Evolutionary conservation across 1,139 yeast species (phyloP), one percentile per base, ranked within the genome.

Genomic region (Lodderomyces oxycetoniae): DNA sequence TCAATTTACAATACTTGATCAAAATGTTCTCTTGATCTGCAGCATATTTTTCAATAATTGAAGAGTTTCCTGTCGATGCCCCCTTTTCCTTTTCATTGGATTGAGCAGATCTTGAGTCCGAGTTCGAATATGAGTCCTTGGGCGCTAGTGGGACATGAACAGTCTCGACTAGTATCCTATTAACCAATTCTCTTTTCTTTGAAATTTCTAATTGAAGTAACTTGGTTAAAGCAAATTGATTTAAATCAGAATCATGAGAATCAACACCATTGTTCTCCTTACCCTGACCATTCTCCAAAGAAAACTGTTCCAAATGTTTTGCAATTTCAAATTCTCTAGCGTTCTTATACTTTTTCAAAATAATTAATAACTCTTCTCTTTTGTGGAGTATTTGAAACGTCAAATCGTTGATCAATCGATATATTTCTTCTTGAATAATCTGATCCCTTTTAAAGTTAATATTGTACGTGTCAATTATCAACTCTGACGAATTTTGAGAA

Each of bases 381-480:
- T 57, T 53, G 33, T 59, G 63, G 29, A 67, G 47, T 12, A 49
- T 48, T 44, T 63, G 73, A 39, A 55, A 68, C 10, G 63, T 53
- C 37, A 67, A 52, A 44, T 68, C 74, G 39, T 67, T 67, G 20
- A 59, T 46, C 28, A 68, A 50, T 21, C 73, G 47, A 36, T 55
- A 52, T 16, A 68, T 63, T 43, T 68, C 74, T 29, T 66, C 74
- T 41, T 68, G 74, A 12, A 68, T 54, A 7, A 67, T 50, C 34
- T 50, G 51, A 41, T 65, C 70, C 30, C 51, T 48, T 12, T 49
- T 48, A 24, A 45, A 43, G 39, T 59, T 31, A 12, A 31, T 12
- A n/a, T 31, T 19, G n/a, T 16, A 31, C 12, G 16, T 25, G 9
- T 19, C 29, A 9, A 15, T 20, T 17, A 23, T 12, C 15, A n/a